These are phyloP conservation scores for Exophiala bonariae DNA, from an alignment of 2,329 filamentous ascomycete species.

Conservation along the genomic window DNA sequence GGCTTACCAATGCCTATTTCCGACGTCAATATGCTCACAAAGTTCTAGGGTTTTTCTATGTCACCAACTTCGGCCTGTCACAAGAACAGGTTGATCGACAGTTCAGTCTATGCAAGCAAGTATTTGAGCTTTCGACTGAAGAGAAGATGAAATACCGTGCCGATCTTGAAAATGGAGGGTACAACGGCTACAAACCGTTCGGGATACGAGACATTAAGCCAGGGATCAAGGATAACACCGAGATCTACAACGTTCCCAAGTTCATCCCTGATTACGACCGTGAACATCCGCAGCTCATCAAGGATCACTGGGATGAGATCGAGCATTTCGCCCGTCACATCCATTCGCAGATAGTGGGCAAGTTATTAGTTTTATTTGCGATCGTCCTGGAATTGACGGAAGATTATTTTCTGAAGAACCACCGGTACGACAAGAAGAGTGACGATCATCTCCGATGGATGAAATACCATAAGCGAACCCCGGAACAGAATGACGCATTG, in stretches of 20 bases:
- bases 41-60: constrained; percentile 58
- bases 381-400: constrained; percentile 60
- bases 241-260: constrained; percentile 64
- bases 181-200: constrained; percentile 55
- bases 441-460: constrained; percentile 64
- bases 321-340: constrained; percentile 53
- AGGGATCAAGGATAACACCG: constrained; percentile 50
- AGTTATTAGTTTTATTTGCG: constrained; percentile 59
- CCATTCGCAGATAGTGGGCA: constrained; percentile 57
- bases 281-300: constrained; percentile 49
- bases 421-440: constrained; percentile 57
- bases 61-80: constrained; percentile 59
- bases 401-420: constrained; percentile 55
- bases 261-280: constrained; percentile 49
- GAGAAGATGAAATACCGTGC: no score
- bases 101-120: constrained; percentile 58
- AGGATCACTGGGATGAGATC: constrained; percentile 54
- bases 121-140: constrained; percentile 52
- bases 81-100: constrained; percentile 60
- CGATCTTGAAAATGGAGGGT: constrained; percentile 50
- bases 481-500: constrained; percentile 46
- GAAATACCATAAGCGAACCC: constrained; percentile 52
- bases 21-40: neutral
- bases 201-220: constrained; percentile 37
- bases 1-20: no score